Evolutionary conservation across 768 basidiomycete genomes (phyloP).

Genomic region (Amylocystis lapponica): DNA sequence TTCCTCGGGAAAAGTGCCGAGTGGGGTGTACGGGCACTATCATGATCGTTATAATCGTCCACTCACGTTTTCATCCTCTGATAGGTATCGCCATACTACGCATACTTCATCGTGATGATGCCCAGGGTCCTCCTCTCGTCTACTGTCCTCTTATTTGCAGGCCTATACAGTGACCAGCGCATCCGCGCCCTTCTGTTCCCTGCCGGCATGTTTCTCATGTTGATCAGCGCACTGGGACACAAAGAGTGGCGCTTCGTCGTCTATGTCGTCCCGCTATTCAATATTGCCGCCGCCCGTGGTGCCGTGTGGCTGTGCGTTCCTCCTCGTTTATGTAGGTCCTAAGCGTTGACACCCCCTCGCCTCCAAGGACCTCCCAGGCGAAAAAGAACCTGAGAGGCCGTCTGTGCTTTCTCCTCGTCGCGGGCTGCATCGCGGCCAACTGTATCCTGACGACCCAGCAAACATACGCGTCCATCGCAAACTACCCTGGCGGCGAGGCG

Average conservation of each 20-base stretch:
- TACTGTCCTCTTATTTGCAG: conserved; percentile 55
- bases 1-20: conserved; percentile 78
- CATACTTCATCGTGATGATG: conserved; percentile 62
- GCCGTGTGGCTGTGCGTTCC: conserved; percentile 57
- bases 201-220: conserved; percentile 43
- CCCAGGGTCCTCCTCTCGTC: conserved; percentile 74
- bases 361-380: conserved; percentile 37
- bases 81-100: conserved; percentile 63
- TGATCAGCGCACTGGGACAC: conserved; percentile 78
- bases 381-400: conserved; percentile 44
- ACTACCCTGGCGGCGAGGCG: conserved; percentile 89
- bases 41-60: neutral
- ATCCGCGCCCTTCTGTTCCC: conserved; percentile 48
- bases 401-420: conserved; percentile 39
- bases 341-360: conserved; percentile 1
- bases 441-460: conserved; percentile 44
- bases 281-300: conserved; percentile 70
- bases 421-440: conserved; percentile 51
- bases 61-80: too few relatives aligned
- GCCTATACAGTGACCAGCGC: conserved; percentile 40
- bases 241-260: conserved; percentile 98
- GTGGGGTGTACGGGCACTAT: conserved; percentile 72
- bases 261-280: conserved; percentile 79
- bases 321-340: neutral
- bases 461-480: conserved; percentile 54